phyloP scores from a whole-genome alignment of 2,329 filamentous ascomycete species.

The Tolypocladium amazonense region DNA sequence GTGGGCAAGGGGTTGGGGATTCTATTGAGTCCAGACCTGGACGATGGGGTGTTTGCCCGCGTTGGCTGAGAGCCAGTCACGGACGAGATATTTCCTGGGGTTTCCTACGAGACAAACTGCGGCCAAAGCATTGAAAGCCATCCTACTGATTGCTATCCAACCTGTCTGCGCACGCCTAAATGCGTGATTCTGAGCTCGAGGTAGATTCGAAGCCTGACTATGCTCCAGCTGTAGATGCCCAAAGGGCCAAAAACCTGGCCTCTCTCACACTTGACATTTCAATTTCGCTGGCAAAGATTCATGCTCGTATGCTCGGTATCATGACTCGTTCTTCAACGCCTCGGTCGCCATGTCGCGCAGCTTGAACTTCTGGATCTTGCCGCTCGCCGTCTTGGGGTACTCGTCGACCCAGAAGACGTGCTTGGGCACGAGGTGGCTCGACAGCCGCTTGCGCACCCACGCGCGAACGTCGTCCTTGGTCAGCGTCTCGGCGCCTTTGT shows the following conservation, averaged over 20 bases:
- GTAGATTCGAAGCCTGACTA: neutral
- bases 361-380: slow-evolving; percentile 95
- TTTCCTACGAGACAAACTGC: neutral
- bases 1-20: neutral
- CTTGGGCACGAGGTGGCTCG: slow-evolving; percentile 72
- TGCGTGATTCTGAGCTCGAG: neutral
- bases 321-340: slow-evolving; percentile 12
- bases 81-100: neutral
- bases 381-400: slow-evolving; percentile 92
- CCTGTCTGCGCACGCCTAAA: neutral
- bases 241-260: neutral
- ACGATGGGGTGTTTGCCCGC: neutral
- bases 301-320: neutral
- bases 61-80: neutral
- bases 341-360: slow-evolving; percentile 54
- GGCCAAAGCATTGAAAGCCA: neutral
- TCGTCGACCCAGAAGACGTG: slow-evolving; percentile 77
- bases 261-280: neutral
- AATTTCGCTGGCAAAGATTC: neutral
- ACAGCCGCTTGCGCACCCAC: slow-evolving; percentile 63
- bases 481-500: slow-evolving; percentile 21
- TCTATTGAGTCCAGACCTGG: neutral
- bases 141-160: neutral
- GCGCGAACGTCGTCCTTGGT: slow-evolving; percentile 48
- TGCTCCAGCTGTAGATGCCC: neutral